These are phyloP conservation scores for Thielaviopsis ethacetica DNA, from an alignment of 2,329 filamentous ascomycete genomes.

Conservation along the genomic window DNA sequence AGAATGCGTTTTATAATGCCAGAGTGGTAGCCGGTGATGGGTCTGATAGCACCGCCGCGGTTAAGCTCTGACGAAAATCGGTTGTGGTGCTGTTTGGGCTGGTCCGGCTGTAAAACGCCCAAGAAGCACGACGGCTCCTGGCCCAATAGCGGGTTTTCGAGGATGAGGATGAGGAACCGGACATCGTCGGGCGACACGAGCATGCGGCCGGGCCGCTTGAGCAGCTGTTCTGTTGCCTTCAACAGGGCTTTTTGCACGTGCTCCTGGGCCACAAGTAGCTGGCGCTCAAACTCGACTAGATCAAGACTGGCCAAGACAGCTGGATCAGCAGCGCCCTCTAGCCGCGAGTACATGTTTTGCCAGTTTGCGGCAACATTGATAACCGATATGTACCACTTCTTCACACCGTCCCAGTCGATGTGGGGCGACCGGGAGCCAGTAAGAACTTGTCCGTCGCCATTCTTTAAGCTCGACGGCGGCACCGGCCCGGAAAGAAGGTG, in stretches of 20 bases:
- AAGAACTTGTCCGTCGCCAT: not conserved
- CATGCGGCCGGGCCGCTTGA: constrained; percentile 62
- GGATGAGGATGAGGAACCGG: constrained; percentile 61
- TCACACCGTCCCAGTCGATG: constrained; percentile 58
- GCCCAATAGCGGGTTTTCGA: constrained; percentile 64
- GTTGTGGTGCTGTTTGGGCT: not conserved
- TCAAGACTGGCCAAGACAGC: constrained; percentile 13
- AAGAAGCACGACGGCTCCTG: constrained; percentile 23
- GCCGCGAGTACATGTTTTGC: constrained; percentile 34
- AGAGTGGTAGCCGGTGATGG: constrained; percentile 46
- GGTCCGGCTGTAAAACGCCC: constrained; percentile 22
- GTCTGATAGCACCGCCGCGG: constrained; percentile 5
- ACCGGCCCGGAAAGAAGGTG: not conserved
- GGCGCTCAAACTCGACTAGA: constrained; percentile 29
- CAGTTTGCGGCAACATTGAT: constrained; percentile 53
- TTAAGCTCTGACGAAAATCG: constrained; percentile 1
- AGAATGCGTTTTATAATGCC: constrained; percentile 73
- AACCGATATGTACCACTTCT: constrained; percentile 58
- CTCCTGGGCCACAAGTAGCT: constrained; percentile 41
- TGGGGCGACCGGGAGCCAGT: constrained; percentile 45
- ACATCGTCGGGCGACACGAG: constrained; percentile 53
- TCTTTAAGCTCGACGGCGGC: not conserved
- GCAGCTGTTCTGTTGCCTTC: constrained; percentile 60
- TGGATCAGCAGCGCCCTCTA: constrained; percentile 7
- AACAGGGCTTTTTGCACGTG: constrained; percentile 55